phyloP scores from a whole-genome alignment of 768 basidiomycete genomes.

The Clitopilus passeckerianus region DNA sequence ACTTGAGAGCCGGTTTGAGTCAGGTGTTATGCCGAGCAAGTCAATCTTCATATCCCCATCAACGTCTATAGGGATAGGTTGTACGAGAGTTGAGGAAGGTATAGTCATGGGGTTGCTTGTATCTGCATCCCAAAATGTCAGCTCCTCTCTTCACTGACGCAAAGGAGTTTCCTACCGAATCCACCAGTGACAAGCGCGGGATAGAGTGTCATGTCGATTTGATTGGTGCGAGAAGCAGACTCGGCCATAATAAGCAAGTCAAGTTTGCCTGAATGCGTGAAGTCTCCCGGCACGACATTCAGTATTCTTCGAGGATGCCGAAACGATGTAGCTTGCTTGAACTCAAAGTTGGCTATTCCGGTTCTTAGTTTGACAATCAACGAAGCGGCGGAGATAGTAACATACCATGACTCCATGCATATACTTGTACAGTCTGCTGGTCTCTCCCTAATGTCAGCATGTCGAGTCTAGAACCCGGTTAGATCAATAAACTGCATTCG shows the following conservation, averaged over 20 bases:
- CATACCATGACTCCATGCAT: conserved; percentile 81
- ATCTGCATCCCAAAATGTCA: conserved; percentile 21
- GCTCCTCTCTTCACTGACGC: not conserved
- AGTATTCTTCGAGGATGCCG: conserved; percentile 52
- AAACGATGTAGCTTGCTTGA: conserved; percentile 44
- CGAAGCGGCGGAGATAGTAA: not conserved
- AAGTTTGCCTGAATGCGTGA: conserved; percentile 85
- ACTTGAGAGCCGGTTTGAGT: conserved; percentile 25
- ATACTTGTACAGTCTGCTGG: conserved; percentile 70
- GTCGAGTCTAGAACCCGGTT: conserved; percentile 56
- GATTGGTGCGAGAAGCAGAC: conserved; percentile 27
- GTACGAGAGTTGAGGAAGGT: conserved; percentile 62
- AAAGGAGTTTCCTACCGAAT: conserved; percentile 47
- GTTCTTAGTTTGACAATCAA: not conserved
- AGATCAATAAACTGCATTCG: not conserved
- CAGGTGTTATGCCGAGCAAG: conserved; percentile 63
- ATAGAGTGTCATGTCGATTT: conserved; percentile 67
- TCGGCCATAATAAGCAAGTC: conserved; percentile 88
- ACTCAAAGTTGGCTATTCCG: conserved; percentile 51
- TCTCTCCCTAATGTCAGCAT: conserved; percentile 71
- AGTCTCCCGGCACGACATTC: conserved; percentile 92
- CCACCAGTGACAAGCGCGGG: conserved; percentile 55
- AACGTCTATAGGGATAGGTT: conserved; percentile 84
- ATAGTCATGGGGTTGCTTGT: conserved; percentile 39
- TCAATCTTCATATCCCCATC: conserved; percentile 90